Evolutionary conservation across 1,284 basidiomycete genomes (phyloP).

Genomic region (Ceratorhiza oryzae-sativae): DNA sequence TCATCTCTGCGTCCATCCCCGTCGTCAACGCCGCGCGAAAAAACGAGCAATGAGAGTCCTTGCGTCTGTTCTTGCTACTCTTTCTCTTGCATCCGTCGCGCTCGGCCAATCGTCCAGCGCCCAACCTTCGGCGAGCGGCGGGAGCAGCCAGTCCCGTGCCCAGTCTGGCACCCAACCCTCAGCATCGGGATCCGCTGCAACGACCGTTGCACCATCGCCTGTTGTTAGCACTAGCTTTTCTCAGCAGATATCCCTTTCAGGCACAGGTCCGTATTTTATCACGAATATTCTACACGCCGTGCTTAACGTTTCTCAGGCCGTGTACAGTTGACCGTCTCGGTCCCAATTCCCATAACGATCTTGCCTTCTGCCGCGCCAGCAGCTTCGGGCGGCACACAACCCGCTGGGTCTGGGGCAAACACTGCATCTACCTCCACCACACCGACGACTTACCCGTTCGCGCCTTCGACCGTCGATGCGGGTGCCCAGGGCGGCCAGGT

Average conservation of each 20-base stretch:
- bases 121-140: not conserved
- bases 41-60: constrained; percentile 5
- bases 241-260: not conserved
- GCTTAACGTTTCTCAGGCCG: not conserved
- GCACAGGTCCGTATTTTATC: not conserved
- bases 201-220: not conserved
- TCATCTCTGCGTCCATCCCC: not conserved
- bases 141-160: not conserved
- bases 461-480: not conserved
- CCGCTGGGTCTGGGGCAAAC: not conserved
- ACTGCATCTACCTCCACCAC: not conserved
- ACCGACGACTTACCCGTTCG: constrained; percentile 15
- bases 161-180: not conserved
- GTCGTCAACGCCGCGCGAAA: constrained; percentile 19
- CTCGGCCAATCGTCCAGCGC: constrained; percentile 11
- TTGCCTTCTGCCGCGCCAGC: not conserved
- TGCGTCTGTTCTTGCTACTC: not conserved
- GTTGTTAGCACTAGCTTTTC: constrained; percentile 10
- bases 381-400: not conserved
- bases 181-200: not conserved
- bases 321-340: constrained; percentile 11
- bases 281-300: too few relatives aligned
- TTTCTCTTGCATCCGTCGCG: constrained; percentile 10
- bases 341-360: constrained; percentile 21
- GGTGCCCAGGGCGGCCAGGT: constrained; percentile 5